Evolutionary conservation across 2,329 filamentous ascomycete species (phyloP).

Genomic region (Aciculosporium take): DNA sequence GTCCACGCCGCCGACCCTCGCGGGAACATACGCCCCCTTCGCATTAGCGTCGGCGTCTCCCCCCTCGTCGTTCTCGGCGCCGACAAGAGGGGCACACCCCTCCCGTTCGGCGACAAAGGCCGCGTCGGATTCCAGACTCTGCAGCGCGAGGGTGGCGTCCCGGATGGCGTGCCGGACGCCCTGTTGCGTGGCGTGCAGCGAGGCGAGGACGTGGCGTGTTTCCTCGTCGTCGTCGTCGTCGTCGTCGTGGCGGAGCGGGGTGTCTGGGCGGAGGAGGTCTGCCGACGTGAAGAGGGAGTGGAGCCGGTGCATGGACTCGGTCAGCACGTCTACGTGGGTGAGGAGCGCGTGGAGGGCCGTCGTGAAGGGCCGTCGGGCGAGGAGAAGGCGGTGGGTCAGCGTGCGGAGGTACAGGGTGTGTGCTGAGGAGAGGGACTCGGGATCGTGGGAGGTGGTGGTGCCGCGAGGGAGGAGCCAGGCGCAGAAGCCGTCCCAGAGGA

Average conservation of each 20-base stretch:
- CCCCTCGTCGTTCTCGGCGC: slow-evolving; percentile 27
- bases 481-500: slow-evolving; percentile 68
- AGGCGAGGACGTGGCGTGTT: slow-evolving; percentile 45
- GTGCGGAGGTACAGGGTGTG: slow-evolving; percentile 64
- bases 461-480: slow-evolving; percentile 49
- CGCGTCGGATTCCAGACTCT: slow-evolving; percentile 29
- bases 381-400: slow-evolving; percentile 50
- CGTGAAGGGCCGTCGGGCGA: slow-evolving; percentile 50
- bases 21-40: slow-evolving; percentile 44
- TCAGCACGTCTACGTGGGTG: slow-evolving; percentile 65
- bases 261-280: slow-evolving; percentile 66
- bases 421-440: slow-evolving; percentile 67
- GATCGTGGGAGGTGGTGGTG: slow-evolving; percentile 44
- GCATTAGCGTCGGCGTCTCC: slow-evolving; percentile 15
- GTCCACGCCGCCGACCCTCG: slow-evolving; percentile 67
- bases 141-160: slow-evolving; percentile 44
- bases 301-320: slow-evolving; percentile 64
- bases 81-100: slow-evolving; percentile 17
- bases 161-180: slow-evolving; percentile 55
- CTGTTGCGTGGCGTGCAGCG: slow-evolving; percentile 48
- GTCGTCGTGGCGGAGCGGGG: slow-evolving; percentile 40
- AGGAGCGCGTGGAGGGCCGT: slow-evolving; percentile 51
- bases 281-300: slow-evolving; percentile 62
- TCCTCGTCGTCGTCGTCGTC: slow-evolving; percentile 62
- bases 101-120: slow-evolving; percentile 32